Conservation (phyloP, 257 asterid genomes). For the Datura wrightii region DNA sequence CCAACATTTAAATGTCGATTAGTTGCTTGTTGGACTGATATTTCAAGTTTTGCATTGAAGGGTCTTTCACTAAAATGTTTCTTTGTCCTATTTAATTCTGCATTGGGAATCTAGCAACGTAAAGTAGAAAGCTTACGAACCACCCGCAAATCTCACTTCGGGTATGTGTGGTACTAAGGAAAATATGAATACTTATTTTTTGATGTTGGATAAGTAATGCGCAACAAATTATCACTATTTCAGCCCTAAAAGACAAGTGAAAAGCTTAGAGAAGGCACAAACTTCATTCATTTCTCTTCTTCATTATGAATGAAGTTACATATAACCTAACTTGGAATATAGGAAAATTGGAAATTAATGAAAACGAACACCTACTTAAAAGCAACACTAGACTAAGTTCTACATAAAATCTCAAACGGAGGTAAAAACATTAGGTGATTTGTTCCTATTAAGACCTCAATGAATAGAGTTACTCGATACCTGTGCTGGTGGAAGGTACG, state of each 20-base stretch:
- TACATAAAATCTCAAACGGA: too few relatives aligned
- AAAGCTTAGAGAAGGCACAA: background rate
- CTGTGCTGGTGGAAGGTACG: background rate
- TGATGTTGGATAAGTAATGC: too few relatives aligned
- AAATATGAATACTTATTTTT: too few relatives aligned
- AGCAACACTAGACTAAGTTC: too few relatives aligned
- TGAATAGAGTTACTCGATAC: background rate
- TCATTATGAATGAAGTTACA: background rate
- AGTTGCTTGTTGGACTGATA: background rate
- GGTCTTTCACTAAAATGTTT: background rate
- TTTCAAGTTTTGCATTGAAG: background rate
- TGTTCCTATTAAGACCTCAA: fast-evolving
- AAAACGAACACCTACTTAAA: too few relatives aligned
- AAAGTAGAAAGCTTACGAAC: too few relatives aligned
- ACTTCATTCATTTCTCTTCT: background rate
- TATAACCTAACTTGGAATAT: too few relatives aligned
- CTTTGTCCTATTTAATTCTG: background rate
- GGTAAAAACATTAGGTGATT: too few relatives aligned
- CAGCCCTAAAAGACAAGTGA: background rate
- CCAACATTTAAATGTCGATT: background rate
- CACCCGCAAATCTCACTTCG: too few relatives aligned
- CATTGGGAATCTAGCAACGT: background rate
- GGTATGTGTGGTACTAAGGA: background rate
- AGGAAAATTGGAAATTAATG: too few relatives aligned
- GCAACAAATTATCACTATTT: background rate